phyloP scores from a whole-genome alignment of 495 filamentous ascomycete species.

The Lasiosphaeris hirsuta region DNA sequence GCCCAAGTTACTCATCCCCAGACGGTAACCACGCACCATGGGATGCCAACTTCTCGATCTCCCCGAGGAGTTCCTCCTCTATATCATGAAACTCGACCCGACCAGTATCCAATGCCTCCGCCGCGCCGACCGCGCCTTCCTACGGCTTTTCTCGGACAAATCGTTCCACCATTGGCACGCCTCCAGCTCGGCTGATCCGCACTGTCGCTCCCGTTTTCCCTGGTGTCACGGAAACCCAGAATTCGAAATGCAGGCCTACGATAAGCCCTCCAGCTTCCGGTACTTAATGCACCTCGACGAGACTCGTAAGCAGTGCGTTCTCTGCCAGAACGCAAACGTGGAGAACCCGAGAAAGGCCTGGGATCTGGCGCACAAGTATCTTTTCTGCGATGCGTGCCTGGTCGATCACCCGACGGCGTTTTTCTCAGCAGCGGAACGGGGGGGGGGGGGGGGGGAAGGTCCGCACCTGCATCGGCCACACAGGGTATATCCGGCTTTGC shows the following conservation, averaged over 20 bases:
- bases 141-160: neutral
- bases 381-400: neutral
- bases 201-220: neutral
- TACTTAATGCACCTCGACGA: neutral
- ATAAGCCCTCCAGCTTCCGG: neutral
- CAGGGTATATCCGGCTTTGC: conserved; percentile 3
- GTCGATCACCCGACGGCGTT: conserved; percentile 1
- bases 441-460: neutral
- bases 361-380: neutral
- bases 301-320: neutral
- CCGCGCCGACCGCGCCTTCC: neutral
- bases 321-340: neutral
- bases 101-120: neutral
- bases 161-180: neutral
- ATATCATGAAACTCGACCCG: conserved; percentile 5
- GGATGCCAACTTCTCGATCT: neutral
- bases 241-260: neutral
- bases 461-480: neutral
- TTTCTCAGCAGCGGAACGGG: neutral
- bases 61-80: neutral
- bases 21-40: neutral
- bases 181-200: neutral
- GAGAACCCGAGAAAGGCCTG: neutral
- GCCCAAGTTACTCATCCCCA: too few relatives aligned
- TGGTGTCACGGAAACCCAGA: neutral